Base-by-base conservation (phyloP, 179 eudicot genomes). In the Patellifolia procumbens region DNA sequence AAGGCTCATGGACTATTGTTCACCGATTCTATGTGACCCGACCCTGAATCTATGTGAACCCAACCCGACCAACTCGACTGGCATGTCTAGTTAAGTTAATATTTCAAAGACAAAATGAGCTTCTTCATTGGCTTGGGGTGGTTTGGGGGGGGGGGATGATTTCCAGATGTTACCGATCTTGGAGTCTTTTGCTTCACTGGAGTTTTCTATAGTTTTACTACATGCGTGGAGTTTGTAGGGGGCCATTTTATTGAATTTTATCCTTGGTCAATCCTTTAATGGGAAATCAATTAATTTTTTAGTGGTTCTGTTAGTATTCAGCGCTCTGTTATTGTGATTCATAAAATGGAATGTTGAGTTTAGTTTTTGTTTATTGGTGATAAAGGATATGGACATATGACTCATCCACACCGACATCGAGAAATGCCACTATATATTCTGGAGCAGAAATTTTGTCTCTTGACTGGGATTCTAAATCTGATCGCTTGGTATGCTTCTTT, bases 401-500 rank as follows among this genome's bases (percentile, higher is more conserved):
- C 81, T 83, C 99, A 70, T 84, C 95, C 69, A 87, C 87, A 70
- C 78, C 92, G 28, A 89, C 91, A 81, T 93, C 99, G 76, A 89
- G 97, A 83, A 95, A 93, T 87, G 99, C 98, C 52, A 93, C 99
- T 67, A 91, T 95, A 80, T 91, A 95, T 79, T 95, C 94, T 86
- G 98, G 99, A 75, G 91, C 97, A 61, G 96, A 95, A 88, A 85
- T 95, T 79, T 83, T 93, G 90, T 95, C 99, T 46, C 97, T 93
- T 76, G 98, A 95, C 79, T 95, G 99, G 99, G 98, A 95, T 75
- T 87, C 89, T 84, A 95, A 91, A 86, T 93, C 92, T 71, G 97
- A 95, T 83, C 94, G 98, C 64, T 84, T 95, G 98, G 98, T 95
- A 85, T 42, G 81, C 78, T 31, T 29, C 17, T 61, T 77, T 35